Percentiles rank a stretch among this genome's conserved stretches.
Conservation (phyloP, 495 filamentous ascomycete species). For the Penicillium riverlandense region DNA sequence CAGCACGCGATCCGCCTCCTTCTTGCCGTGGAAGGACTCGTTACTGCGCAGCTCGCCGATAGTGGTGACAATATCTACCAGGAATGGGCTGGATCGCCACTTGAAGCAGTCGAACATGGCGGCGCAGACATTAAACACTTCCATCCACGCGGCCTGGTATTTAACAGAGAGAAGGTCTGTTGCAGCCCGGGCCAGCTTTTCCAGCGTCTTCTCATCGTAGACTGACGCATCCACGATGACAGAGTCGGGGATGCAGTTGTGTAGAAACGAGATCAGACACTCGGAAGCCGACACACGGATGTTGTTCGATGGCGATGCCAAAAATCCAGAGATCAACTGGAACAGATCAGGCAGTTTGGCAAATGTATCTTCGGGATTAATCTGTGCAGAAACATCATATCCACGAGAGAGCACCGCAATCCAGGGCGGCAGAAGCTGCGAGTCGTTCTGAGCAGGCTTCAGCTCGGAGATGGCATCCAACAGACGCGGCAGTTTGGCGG, state of each 20-base stretch:
- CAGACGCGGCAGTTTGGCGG: constrained; percentile 79
- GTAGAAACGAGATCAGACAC: constrained; percentile 85
- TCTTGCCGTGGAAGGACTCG: constrained; percentile 87
- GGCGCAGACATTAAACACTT: constrained; percentile 86
- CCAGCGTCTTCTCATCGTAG: constrained; percentile 77
- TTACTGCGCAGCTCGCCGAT: constrained; percentile 85
- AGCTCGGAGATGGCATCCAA: constrained; percentile 83
- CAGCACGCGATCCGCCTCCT: constrained; percentile 85
- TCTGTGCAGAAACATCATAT: constrained; percentile 86
- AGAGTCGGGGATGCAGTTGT: constrained; percentile 73
- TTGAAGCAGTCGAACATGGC: constrained; percentile 79
- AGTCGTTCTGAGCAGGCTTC: constrained; percentile 82
- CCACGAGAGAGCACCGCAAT: constrained; percentile 89
- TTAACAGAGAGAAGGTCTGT: constrained; percentile 74
- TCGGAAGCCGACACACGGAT: constrained; percentile 91
- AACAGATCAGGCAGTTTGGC: constrained; percentile 79
- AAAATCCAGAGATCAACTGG: constrained; percentile 64
- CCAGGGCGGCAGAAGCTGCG: constrained; percentile 90
- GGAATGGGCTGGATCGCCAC: constrained; percentile 73
- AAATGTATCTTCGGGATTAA: constrained; percentile 80
- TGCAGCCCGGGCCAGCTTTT: constrained; percentile 61
- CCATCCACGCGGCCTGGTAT: constrained; percentile 91
- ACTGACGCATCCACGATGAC: constrained; percentile 81
- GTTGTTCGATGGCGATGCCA: constrained; percentile 81
- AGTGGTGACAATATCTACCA: constrained; percentile 63